Evolutionary conservation across 441 rosid genomes (phyloP).

Genomic region (Dalechampia spathulata): DNA sequence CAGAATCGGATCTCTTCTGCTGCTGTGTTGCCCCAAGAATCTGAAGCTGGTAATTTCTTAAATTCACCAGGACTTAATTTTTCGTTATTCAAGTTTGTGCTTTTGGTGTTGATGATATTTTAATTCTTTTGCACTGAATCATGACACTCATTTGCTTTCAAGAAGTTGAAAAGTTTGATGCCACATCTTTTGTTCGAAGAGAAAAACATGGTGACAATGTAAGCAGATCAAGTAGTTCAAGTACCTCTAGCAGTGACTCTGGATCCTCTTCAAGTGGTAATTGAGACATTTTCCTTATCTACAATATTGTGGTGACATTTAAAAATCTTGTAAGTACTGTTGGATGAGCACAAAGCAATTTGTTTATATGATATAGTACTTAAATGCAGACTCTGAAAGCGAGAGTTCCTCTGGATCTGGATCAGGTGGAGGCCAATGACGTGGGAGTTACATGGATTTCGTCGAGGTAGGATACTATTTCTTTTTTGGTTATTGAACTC

Average conservation of each 20-base stretch:
- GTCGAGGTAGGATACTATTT: conserved; percentile 30
- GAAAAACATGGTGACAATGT: conserved; percentile 34
- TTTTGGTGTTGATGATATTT: conserved; percentile 6
- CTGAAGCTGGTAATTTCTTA: conserved; percentile 40
- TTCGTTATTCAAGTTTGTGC: not conserved
- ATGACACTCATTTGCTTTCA: conserved; percentile 15
- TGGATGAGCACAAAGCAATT: conserved; percentile 5
- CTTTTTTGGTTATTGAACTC: conserved; percentile 19
- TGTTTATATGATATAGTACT: conserved; percentile 17
- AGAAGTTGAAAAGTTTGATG: conserved; percentile 30
- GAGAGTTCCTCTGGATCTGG: conserved; percentile 57
- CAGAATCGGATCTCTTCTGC: conserved; percentile 41
- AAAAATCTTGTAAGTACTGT: conserved; percentile 4
- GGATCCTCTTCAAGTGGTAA: conserved; percentile 80
- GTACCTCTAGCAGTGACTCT: conserved; percentile 68
- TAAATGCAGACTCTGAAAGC: conserved; percentile 48
- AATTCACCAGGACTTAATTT: conserved; percentile 6
- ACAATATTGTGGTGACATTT: not conserved
- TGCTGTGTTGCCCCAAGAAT: conserved; percentile 28
- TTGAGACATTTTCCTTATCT: conserved; percentile 11
- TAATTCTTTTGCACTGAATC: conserved; percentile 15
- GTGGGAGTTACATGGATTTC: conserved; percentile 24
- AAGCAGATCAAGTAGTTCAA: conserved; percentile 65
- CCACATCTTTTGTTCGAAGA: conserved; percentile 28
- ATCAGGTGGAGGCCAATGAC: conserved; percentile 50